A percentile compares a stretch with the other conserved stretches of the same genome.
These are phyloP conservation scores for Borovskyia barvae DNA, from an alignment of 208 protist genomes.

Conservation along the genomic window DNA sequence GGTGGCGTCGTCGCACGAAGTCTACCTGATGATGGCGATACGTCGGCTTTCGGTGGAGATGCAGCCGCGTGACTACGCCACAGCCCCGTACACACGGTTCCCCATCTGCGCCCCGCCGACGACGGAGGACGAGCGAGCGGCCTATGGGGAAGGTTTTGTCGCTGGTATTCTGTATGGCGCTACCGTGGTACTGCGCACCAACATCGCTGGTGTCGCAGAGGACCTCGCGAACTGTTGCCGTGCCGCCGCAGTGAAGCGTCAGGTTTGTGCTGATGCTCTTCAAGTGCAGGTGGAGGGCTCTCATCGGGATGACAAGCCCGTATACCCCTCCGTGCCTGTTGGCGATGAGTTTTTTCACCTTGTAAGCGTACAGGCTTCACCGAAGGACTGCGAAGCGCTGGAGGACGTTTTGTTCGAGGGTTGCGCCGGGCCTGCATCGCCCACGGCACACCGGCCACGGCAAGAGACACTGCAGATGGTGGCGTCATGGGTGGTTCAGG, in stretches of 20 bases:
- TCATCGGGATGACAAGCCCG: too few species aligned
- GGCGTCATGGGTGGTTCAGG: slow-evolving; percentile 1
- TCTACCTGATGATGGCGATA: slow-evolving; percentile 7
- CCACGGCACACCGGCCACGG: not conserved
- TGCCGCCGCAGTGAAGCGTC: not conserved
- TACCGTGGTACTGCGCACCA: slow-evolving; percentile 14
- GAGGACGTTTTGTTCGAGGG: not conserved
- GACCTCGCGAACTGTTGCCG: slow-evolving; percentile 1
- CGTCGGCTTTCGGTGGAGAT: slow-evolving; percentile 30
- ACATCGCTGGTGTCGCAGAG: not conserved
- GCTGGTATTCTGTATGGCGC: slow-evolving; percentile 29
- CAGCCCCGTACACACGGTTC: slow-evolving; percentile 11
- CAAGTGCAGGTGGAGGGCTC: not conserved
- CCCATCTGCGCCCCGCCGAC: slow-evolving; percentile 7
- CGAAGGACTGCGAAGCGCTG: not conserved
- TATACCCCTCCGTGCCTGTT: too few species aligned
- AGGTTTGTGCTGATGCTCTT: not conserved
- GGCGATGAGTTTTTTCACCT: not conserved
- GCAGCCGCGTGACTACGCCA: slow-evolving; percentile 26
- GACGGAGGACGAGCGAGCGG: slow-evolving; percentile 12
- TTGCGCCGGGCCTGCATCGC: too few species aligned
- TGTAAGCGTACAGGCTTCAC: not conserved
- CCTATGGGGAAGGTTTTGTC: slow-evolving; percentile 29
- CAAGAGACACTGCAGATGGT: not conserved
- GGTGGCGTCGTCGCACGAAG: not conserved